Conservation (phyloP, 2,329 filamentous ascomycete species). For the Fusarium bulbicola region DNA sequence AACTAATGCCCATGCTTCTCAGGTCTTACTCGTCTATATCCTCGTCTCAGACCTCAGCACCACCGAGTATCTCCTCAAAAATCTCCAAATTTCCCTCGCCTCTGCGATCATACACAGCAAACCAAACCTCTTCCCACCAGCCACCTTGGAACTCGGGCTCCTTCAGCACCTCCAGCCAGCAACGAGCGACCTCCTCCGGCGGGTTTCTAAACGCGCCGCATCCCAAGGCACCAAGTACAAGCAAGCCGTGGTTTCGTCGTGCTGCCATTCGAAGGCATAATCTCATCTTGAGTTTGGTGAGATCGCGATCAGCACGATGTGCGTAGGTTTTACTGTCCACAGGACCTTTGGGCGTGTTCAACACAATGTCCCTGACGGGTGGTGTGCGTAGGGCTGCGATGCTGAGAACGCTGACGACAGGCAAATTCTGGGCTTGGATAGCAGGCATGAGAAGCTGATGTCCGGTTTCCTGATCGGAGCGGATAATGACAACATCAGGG, state of each 20-base stretch:
- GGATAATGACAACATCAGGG: constrained; percentile 67
- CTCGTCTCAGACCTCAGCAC: constrained; percentile 42
- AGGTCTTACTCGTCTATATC: background rate
- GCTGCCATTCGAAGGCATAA: constrained; percentile 68
- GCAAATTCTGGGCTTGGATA: constrained; percentile 47
- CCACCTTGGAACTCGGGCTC: constrained; percentile 70
- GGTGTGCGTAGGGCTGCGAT: constrained; percentile 65
- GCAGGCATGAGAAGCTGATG: constrained; percentile 56
- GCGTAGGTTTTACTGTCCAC: constrained; percentile 52
- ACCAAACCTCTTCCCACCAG: constrained; percentile 71
- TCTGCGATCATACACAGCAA: constrained; percentile 65
- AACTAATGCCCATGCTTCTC: background rate
- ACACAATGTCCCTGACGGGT: constrained; percentile 26
- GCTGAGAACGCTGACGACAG: constrained; percentile 67
- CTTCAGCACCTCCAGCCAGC: constrained; percentile 68
- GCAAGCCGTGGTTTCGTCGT: constrained; percentile 61
- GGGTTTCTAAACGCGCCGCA: constrained; percentile 75
- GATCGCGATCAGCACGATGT: constrained; percentile 54
- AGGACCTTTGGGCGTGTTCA: constrained; percentile 26
- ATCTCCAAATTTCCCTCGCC: constrained; percentile 60
- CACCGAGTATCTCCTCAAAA: constrained; percentile 57
- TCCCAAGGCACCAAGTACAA: constrained; percentile 75
- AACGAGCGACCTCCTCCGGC: constrained; percentile 65
- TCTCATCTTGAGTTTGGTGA: constrained; percentile 71
- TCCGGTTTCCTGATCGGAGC: constrained; percentile 56